Percentiles rank a stretch among this genome's conserved stretches.
Conservation (phyloP, 768 basidiomycete genomes). For the Lentinus tigrinus region DNA sequence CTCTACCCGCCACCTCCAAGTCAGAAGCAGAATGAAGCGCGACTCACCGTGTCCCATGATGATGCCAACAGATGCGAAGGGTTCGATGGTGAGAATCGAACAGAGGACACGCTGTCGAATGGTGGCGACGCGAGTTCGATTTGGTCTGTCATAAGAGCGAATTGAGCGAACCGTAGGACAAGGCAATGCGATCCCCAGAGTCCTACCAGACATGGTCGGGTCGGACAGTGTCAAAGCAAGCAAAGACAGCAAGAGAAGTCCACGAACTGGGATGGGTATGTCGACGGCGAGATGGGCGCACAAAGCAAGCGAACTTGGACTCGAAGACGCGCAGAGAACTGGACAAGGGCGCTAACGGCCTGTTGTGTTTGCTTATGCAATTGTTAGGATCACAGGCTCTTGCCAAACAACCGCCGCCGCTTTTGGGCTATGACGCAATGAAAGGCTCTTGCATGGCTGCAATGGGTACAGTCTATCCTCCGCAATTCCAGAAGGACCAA, state of each 20-base stretch:
- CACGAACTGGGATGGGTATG: background rate
- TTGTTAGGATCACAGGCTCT: too few relatives aligned
- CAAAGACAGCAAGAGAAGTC: background rate
- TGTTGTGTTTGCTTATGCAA: too few relatives aligned
- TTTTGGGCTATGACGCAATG: too few relatives aligned
- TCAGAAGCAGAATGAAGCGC: background rate
- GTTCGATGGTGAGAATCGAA: slow-evolving; percentile 79
- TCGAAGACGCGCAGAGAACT: too few relatives aligned
- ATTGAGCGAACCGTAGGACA: background rate
- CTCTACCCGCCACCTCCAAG: background rate
- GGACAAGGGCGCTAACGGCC: too few relatives aligned
- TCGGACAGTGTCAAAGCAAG: background rate
- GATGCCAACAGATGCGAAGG: slow-evolving; percentile 80
- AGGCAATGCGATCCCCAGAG: background rate
- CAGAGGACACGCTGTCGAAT: slow-evolving; percentile 79
- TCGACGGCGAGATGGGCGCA: too few relatives aligned
- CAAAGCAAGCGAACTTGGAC: too few relatives aligned
- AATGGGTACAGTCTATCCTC: too few relatives aligned
- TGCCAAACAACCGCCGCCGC: too few relatives aligned
- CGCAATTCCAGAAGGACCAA: too few relatives aligned
- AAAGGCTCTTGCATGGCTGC: too few relatives aligned
- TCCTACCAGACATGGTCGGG: slow-evolving; percentile 6
- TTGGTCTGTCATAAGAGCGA: slow-evolving; percentile 26
- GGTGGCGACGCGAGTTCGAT: slow-evolving; percentile 64
- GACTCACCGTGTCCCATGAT: slow-evolving; percentile 82